These are phyloP conservation scores for Hypsizygus marmoreus DNA, from an alignment of 768 basidiomycete species.

Conservation along the genomic window DNA sequence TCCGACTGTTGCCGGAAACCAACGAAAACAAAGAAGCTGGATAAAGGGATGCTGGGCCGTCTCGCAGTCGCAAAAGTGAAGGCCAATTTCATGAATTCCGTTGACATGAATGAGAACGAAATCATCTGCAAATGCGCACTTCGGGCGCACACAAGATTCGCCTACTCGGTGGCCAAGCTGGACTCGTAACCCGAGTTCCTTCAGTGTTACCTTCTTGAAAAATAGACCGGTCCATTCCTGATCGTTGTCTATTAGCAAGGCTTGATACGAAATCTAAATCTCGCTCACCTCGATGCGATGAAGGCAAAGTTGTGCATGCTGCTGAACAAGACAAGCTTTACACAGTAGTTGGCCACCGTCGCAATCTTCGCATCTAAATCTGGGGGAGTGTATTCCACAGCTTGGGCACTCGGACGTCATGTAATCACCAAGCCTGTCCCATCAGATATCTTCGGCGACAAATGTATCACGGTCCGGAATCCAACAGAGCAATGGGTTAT, in stretches of 20 bases:
- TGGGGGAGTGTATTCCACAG: not conserved
- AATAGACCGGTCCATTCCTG: not conserved
- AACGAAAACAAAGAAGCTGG: conserved; percentile 31
- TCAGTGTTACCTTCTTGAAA: conserved; percentile 1
- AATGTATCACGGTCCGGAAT: conserved; percentile 3
- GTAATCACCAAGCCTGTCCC: conserved; percentile 7
- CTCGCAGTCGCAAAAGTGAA: conserved; percentile 33
- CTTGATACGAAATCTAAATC: not conserved
- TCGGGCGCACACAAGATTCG: conserved; percentile 15
- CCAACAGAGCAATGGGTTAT: conserved; percentile 3
- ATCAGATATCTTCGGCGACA: not conserved
- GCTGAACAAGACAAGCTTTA: conserved; percentile 1
- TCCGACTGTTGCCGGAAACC: conserved; percentile 24
- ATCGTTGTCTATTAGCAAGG: not conserved
- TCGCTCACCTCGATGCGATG: conserved; percentile 5
- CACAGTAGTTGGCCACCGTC: conserved; percentile 5
- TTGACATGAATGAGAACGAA: conserved; percentile 29
- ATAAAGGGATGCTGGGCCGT: conserved; percentile 1
- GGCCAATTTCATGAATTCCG: conserved; percentile 27
- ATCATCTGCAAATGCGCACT: conserved; percentile 10
- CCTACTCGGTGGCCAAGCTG: conserved; percentile 18
- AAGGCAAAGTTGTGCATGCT: conserved; percentile 2
- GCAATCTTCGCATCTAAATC: conserved; percentile 8
- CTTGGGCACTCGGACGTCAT: not conserved
- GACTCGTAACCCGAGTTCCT: not conserved